Evolutionary conservation across 352 stramenopile species (phyloP).

Genomic region (Vaucheria bursata): DNA sequence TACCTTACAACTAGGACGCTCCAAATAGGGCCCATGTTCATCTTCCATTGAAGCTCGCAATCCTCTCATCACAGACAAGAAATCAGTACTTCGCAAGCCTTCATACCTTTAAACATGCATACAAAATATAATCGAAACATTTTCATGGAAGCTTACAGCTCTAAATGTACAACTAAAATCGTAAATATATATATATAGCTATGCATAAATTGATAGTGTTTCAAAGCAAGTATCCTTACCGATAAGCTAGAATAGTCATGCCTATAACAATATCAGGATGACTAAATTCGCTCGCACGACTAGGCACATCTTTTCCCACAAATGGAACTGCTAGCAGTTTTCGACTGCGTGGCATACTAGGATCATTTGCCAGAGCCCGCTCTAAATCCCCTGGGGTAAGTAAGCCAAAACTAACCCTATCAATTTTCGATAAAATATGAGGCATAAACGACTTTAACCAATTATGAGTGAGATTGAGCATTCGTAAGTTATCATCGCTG

Average conservation of each 20-base stretch:
- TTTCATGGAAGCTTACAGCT: too few species aligned
- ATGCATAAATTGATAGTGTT: too few species aligned
- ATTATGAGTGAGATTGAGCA: constrained; percentile 95
- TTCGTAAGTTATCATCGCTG: constrained; percentile 55
- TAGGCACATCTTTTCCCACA: constrained; percentile 98
- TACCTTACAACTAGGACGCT: constrained; percentile 59
- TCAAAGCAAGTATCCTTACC: too few species aligned
- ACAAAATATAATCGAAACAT: too few species aligned
- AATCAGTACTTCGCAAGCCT: constrained; percentile 67
- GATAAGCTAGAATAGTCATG: constrained; percentile 74
- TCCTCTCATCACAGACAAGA: constrained; percentile 60
- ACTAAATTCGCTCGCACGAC: constrained; percentile 94
- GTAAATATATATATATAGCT: too few species aligned
- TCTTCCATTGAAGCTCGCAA: constrained; percentile 75
- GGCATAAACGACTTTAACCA: constrained; percentile 93
- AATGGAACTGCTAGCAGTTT: constrained; percentile 94
- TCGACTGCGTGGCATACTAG: constrained; percentile 85
- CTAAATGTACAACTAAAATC: too few species aligned
- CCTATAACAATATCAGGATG: constrained; percentile 91
- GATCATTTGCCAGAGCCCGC: constrained; percentile 58
- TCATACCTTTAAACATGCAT: too few species aligned
- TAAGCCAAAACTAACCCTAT: constrained; percentile 95
- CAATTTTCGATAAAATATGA: constrained; percentile 97
- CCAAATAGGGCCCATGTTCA: constrained; percentile 68
- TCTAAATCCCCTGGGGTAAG: constrained; percentile 69